Conservation (phyloP, 306 rosid species). For the Cyclanthera cordifolia region DNA sequence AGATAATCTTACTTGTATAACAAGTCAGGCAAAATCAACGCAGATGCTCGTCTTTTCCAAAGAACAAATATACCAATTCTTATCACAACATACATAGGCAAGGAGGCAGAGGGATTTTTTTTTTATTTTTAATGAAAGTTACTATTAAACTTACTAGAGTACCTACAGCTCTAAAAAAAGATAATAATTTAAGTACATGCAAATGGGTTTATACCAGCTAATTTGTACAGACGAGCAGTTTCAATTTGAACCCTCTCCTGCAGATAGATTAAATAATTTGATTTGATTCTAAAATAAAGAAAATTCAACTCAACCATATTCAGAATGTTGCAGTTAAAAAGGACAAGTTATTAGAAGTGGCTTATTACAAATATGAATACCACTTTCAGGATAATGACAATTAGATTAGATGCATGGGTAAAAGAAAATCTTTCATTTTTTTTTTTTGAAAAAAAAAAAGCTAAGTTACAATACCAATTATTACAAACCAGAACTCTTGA, state of each 20-base stretch:
- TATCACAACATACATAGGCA: not conserved
- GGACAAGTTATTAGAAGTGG: too few relatives aligned
- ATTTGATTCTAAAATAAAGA: constrained; percentile 9
- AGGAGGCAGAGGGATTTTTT: too few relatives aligned
- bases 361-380: not conserved
- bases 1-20: not conserved
- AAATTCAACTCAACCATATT: not conserved
- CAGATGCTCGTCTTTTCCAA: not conserved
- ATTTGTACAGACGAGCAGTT: constrained; percentile 78
- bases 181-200: constrained; percentile 46
- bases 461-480: not conserved
- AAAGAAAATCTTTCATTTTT: not conserved
- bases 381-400: not conserved
- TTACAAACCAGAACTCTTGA: not conserved
- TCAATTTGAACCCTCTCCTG: constrained; percentile 92
- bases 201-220: constrained; percentile 83
- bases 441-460: too few relatives aligned
- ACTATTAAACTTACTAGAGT: not conserved
- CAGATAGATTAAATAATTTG: constrained; percentile 21
- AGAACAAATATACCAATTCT: too few relatives aligned
- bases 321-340: not conserved
- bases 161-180: not conserved
- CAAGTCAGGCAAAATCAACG: not conserved
- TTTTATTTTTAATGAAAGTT: too few relatives aligned
- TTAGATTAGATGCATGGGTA: not conserved